Percentiles rank a stretch among this genome's conserved stretches.
Conservation (phyloP, 202 grass and related monocot genomes). For the Panicum virgatum region DNA sequence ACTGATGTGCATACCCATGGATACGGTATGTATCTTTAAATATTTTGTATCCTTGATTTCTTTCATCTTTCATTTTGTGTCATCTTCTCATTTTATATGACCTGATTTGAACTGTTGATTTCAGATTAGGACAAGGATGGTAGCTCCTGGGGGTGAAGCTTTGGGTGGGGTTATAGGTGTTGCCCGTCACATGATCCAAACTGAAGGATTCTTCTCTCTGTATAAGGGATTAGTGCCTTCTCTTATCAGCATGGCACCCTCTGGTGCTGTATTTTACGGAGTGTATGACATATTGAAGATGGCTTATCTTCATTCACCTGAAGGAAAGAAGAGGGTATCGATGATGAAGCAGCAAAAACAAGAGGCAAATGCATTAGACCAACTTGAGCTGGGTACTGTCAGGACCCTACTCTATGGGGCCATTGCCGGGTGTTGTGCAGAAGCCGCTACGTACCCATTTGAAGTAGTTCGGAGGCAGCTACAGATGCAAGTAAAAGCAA, state of each 20-base stretch:
- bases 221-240: slow-evolving; percentile 95
- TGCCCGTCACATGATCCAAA: slow-evolving; percentile 82
- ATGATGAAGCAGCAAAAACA: slow-evolving; percentile 72
- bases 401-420: slow-evolving; percentile 94
- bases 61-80: not conserved
- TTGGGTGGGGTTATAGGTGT: slow-evolving; percentile 89
- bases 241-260: slow-evolving; percentile 98
- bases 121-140: slow-evolving; percentile 95
- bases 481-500: slow-evolving; percentile 93
- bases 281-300: slow-evolving; percentile 97
- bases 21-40: slow-evolving; percentile 72
- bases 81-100: slow-evolving; percentile 4
- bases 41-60: not conserved
- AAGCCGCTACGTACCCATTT: slow-evolving; percentile 91
- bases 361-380: slow-evolving; percentile 80
- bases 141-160: slow-evolving; percentile 94
- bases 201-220: slow-evolving; percentile 92
- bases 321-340: slow-evolving; percentile 64
- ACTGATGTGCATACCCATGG: slow-evolving; percentile 88
- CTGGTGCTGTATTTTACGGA: slow-evolving; percentile 98
- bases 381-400: slow-evolving; percentile 78
- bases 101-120: slow-evolving; percentile 40
- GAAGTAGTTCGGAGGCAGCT: slow-evolving; percentile 93
- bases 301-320: slow-evolving; percentile 72
- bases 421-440: slow-evolving; percentile 86